Conservation (phyloP, 2,329 filamentous ascomycete species). For the Tolypocladium amazonense region DNA sequence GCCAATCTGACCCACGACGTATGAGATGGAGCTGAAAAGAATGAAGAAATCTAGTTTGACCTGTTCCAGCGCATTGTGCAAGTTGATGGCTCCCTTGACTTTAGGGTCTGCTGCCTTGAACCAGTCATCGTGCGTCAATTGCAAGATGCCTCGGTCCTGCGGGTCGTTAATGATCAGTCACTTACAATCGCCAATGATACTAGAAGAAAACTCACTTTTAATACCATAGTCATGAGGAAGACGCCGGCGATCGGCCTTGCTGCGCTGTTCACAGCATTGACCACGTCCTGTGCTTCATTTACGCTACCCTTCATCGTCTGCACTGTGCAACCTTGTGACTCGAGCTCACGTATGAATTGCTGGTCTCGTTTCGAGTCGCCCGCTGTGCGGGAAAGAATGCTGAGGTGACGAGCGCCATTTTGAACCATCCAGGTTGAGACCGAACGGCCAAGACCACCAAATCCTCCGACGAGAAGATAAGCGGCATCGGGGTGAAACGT, state of each 20-base stretch:
- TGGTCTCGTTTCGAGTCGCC: neutral
- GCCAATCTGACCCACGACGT: slow-evolving; percentile 11
- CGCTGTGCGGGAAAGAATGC: slow-evolving; percentile 4
- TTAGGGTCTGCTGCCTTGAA: slow-evolving; percentile 14
- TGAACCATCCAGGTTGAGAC: slow-evolving; percentile 2
- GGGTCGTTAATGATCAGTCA: neutral
- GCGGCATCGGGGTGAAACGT: neutral
- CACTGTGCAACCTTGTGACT: neutral
- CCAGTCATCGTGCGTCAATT: slow-evolving; percentile 12
- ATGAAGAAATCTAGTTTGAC: slow-evolving; percentile 17
- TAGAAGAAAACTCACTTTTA: neutral
- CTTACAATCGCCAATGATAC: neutral
- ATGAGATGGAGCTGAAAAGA: slow-evolving; percentile 15
- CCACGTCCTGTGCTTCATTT: slow-evolving; percentile 1
- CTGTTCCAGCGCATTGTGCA: slow-evolving; percentile 12
- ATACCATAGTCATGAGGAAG: slow-evolving; percentile 16
- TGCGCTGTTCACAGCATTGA: neutral
- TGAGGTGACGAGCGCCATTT: neutral
- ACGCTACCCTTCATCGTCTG: slow-evolving; percentile 13
- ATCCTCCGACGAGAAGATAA: slow-evolving; percentile 16
- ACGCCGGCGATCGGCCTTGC: neutral
- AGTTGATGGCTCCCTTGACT: slow-evolving; percentile 19
- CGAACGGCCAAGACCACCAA: neutral
- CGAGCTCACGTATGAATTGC: neutral
- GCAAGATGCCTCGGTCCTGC: slow-evolving; percentile 1